Percentiles rank a stretch among this genome's conserved stretches.
Conservation (phyloP, 1,284 basidiomycete species). For the Mycena sp. region DNA sequence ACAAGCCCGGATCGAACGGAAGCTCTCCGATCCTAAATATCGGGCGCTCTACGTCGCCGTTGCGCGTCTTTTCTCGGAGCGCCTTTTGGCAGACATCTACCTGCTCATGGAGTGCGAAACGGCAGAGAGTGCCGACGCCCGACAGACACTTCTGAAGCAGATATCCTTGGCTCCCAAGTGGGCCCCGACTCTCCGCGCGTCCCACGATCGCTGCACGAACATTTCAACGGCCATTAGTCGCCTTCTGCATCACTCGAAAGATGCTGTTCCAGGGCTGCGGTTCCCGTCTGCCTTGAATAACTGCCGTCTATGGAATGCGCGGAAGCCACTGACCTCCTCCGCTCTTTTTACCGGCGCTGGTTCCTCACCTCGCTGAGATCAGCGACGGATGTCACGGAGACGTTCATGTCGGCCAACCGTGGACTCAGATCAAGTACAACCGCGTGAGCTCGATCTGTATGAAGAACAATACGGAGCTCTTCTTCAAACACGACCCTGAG, state of each 20-base stretch:
- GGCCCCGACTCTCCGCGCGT: slow-evolving; percentile 67
- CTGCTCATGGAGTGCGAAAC: slow-evolving; percentile 46
- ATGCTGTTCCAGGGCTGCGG: slow-evolving; percentile 27
- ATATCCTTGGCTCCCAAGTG: slow-evolving; percentile 73
- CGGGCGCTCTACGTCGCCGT: slow-evolving; percentile 71
- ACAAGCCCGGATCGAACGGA: slow-evolving; percentile 50
- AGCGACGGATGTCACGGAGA: slow-evolving; percentile 59
- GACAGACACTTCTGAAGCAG: slow-evolving; percentile 47
- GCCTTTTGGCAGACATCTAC: slow-evolving; percentile 57
- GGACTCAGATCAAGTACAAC: slow-evolving; percentile 63
- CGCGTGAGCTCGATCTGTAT: slow-evolving; percentile 70
- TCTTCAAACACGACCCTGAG: slow-evolving; percentile 63
- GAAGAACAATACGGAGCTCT: slow-evolving; percentile 60
- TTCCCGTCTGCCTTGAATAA: slow-evolving; percentile 41
- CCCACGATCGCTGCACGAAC: slow-evolving; percentile 71
- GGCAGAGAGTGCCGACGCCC: slow-evolving; percentile 42
- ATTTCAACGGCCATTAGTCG: slow-evolving; percentile 69
- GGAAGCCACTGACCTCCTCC: slow-evolving; percentile 47
- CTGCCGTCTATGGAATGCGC: slow-evolving; percentile 34
- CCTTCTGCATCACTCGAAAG: slow-evolving; percentile 54
- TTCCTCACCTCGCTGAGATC: slow-evolving; percentile 65
- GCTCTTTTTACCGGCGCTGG: slow-evolving; percentile 63
- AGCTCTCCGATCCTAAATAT: slow-evolving; percentile 58
- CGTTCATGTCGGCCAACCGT: slow-evolving; percentile 69
- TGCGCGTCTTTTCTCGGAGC: slow-evolving; percentile 65